Percentiles rank a stretch among this genome's conserved stretches.
Conservation (phyloP, 768 basidiomycete genomes). For the Russula sp. region DNA sequence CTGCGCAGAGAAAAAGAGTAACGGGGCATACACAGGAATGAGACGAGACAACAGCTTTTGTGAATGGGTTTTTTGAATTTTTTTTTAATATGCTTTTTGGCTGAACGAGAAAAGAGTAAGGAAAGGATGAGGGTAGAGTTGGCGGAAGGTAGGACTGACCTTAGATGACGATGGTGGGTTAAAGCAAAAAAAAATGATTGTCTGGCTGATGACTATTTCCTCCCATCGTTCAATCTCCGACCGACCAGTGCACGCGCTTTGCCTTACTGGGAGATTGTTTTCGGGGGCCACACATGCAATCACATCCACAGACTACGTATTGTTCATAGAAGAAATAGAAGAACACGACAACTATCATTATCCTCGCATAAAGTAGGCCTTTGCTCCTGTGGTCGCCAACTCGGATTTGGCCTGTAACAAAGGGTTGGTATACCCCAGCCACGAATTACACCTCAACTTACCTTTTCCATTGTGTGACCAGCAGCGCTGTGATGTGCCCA, state of each 20-base stretch:
- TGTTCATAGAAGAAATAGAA: conserved; percentile 12
- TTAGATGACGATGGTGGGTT: conserved; percentile 63
- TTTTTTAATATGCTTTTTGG: conserved; percentile 55
- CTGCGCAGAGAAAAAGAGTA: conserved; percentile 23
- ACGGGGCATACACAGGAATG: conserved; percentile 59
- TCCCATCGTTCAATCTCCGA: conserved; percentile 43
- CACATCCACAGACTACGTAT: conserved; percentile 8
- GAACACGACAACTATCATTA: conserved; percentile 38
- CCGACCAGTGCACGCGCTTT: conserved; percentile 28
- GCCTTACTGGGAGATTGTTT: conserved; percentile 1
- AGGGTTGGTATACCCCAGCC: conserved; percentile 21
- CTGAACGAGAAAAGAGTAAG: conserved; percentile 31
- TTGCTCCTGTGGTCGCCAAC: conserved; percentile 78
- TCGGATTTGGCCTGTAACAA: conserved; percentile 71
- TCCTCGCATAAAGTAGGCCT: conserved; percentile 83
- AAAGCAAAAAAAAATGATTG: conserved; percentile 43
- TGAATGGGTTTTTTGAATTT: conserved; percentile 67
- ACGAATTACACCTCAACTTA: conserved; percentile 30
- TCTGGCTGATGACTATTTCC: conserved; percentile 29
- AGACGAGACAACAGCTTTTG: conserved; percentile 73
- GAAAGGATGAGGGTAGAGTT: conserved; percentile 23
- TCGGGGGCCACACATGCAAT: background rate
- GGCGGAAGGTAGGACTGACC: conserved; percentile 41
- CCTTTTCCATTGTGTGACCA: conserved; percentile 88
- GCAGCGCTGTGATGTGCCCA: conserved; percentile 76